Evolutionary conservation across 192 early-diverging fungal genomes (phyloP).

Genomic region (Podila horticola): DNA sequence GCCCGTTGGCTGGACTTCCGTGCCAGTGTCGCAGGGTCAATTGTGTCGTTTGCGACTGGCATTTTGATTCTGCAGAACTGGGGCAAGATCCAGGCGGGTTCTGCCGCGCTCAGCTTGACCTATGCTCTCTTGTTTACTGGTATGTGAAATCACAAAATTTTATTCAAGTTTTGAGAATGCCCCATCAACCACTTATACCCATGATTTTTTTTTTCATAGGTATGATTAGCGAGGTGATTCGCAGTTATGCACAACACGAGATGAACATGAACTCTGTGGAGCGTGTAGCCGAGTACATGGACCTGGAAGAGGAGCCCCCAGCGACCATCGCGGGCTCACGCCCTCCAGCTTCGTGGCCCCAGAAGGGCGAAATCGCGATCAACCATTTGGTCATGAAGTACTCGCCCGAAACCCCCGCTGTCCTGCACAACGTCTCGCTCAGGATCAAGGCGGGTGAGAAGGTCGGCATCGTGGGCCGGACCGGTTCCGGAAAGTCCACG

Average conservation of each 20-base stretch:
- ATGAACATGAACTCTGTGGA: slow-evolving; percentile 91
- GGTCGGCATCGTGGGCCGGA: slow-evolving; percentile 72
- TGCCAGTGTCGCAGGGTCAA: slow-evolving; percentile 78
- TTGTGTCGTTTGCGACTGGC: slow-evolving; percentile 77
- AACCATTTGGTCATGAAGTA: slow-evolving; percentile 79
- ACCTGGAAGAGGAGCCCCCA: slow-evolving; percentile 82
- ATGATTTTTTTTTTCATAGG: slow-evolving; percentile 61
- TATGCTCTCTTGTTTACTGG: slow-evolving; percentile 87
- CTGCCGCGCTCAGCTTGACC: slow-evolving; percentile 86
- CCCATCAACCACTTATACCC: too few relatives aligned
- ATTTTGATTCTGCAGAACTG: slow-evolving; percentile 64
- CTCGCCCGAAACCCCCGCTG: slow-evolving; percentile 70
- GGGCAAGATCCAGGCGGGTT: slow-evolving; percentile 77
- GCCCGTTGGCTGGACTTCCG: slow-evolving; percentile 91
- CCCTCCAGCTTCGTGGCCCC: slow-evolving; percentile 69
- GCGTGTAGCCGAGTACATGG: slow-evolving; percentile 85
- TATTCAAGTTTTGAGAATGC: too few relatives aligned
- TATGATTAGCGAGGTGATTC: slow-evolving; percentile 66
- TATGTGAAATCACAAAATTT: too few relatives aligned
- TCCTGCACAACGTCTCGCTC: slow-evolving; percentile 76
- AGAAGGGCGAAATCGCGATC: slow-evolving; percentile 73
- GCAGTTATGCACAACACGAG: slow-evolving; percentile 84
- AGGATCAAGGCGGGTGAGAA: slow-evolving; percentile 64
- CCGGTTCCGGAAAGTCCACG: slow-evolving; percentile 73
- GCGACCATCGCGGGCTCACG: slow-evolving; percentile 58